phyloP scores from a whole-genome alignment of 345 rosid genomes.

The Eucalyptus coolabah region DNA sequence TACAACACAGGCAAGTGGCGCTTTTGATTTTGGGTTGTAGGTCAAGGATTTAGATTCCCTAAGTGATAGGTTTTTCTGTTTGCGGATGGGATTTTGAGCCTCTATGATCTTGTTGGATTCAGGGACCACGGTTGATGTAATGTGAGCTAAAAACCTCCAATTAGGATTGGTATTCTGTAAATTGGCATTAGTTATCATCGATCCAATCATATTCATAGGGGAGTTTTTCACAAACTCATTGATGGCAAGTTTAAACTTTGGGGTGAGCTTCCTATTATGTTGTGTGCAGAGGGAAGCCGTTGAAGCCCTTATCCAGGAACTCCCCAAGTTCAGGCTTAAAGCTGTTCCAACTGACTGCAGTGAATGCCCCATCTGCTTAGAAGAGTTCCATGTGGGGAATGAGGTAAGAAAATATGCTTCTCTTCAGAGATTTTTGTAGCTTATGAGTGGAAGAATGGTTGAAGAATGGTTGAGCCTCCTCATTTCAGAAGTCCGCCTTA shows the following conservation, averaged over 20 bases:
- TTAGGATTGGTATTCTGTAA: not conserved
- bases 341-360: slow-evolving; percentile 96
- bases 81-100: not conserved
- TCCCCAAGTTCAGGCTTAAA: slow-evolving; percentile 90
- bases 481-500: not conserved
- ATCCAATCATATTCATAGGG: not conserved
- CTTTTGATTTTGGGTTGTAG: not conserved
- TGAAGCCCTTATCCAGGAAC: slow-evolving; percentile 94
- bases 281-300: slow-evolving; percentile 79
- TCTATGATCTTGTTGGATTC: not conserved
- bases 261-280: not conserved
- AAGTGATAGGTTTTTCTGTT: not conserved
- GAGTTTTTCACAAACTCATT: not conserved
- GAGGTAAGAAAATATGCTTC: slow-evolving; percentile 39
- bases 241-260: not conserved
- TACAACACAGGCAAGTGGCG: slow-evolving; percentile 59
- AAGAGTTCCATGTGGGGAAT: slow-evolving; percentile 80
- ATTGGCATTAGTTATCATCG: not conserved
- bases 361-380: slow-evolving; percentile 98
- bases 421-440: not conserved
- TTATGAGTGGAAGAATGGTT: not conserved
- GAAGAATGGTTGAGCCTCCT: not conserved
- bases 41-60: not conserved
- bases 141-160: not conserved
- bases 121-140: not conserved